These are phyloP conservation scores for Amphirosellinia nigrospora DNA, from an alignment of 495 filamentous ascomycete genomes.

Conservation along the genomic window DNA sequence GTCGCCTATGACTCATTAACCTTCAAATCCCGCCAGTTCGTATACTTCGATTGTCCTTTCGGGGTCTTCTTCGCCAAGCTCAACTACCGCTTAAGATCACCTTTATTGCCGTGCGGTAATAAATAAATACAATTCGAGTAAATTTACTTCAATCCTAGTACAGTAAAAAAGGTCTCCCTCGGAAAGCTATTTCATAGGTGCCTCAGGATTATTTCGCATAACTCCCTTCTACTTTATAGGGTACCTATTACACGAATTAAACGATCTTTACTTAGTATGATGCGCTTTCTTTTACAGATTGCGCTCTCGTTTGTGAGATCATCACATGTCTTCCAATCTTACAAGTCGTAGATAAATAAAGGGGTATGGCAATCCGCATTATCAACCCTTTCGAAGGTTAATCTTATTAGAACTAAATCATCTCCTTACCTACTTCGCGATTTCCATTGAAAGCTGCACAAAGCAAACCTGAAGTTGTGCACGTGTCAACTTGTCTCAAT, in stretches of 20 bases:
- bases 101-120: not conserved
- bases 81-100: not conserved
- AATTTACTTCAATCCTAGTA: not conserved
- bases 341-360: no score
- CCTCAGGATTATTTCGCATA: no score
- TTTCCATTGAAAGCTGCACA: not conserved
- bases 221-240: no score
- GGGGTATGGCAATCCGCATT: no score
- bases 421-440: no score
- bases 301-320: no score
- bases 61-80: not conserved
- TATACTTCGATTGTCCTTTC: not conserved
- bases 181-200: not conserved
- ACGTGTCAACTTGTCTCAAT: not conserved
- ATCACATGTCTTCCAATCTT: no score
- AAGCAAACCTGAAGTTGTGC: not conserved
- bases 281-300: no score
- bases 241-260: no score
- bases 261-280: no score
- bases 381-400: no score
- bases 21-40: not conserved
- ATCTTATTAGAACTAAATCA: no score
- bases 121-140: not conserved
- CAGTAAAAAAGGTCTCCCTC: not conserved
- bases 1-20: conserved; percentile 5